phyloP scores from a whole-genome alignment of 108 stramenopile genomes.

The Chaetoceros muelleri region DNA sequence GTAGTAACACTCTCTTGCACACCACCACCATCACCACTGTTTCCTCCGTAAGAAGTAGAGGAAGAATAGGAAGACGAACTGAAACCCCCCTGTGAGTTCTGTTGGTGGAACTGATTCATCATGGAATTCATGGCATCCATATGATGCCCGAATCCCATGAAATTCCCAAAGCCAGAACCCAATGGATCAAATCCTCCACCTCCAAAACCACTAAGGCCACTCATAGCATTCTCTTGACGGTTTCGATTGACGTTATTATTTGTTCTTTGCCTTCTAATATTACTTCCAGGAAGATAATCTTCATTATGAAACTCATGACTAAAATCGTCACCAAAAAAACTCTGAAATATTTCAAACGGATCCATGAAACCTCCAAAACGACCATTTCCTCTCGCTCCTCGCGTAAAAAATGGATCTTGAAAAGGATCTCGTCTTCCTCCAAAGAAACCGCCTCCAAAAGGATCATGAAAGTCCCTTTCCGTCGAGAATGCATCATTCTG shows the following conservation, averaged over 20 bases:
- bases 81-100: not conserved
- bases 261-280: not conserved
- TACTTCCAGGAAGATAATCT: not conserved
- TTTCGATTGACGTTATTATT: conserved; percentile 3
- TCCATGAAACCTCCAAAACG: conserved; percentile 21
- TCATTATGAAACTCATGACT: not conserved
- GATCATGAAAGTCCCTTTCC: no score
- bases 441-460: conserved; percentile 11
- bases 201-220: not conserved
- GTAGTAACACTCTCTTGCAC: conserved; percentile 18
- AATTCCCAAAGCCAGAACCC: no score
- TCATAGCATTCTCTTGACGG: not conserved
- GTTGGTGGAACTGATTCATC: conserved; percentile 2
- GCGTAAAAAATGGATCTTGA: conserved; percentile 17
- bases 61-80: conserved; percentile 17
- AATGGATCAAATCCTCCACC: not conserved
- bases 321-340: conserved; percentile 29
- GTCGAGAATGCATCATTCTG: not conserved
- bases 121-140: not conserved
- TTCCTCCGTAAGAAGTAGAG: conserved; percentile 14
- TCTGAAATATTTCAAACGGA: conserved; percentile 32
- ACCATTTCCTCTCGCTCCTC: conserved; percentile 10
- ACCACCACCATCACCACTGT: conserved; percentile 19
- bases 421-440: conserved; percentile 10
- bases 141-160: no score